Evolutionary conservation across 495 filamentous ascomycete genomes (phyloP).

Genomic region (Pyrenopolyporus hunteri): DNA sequence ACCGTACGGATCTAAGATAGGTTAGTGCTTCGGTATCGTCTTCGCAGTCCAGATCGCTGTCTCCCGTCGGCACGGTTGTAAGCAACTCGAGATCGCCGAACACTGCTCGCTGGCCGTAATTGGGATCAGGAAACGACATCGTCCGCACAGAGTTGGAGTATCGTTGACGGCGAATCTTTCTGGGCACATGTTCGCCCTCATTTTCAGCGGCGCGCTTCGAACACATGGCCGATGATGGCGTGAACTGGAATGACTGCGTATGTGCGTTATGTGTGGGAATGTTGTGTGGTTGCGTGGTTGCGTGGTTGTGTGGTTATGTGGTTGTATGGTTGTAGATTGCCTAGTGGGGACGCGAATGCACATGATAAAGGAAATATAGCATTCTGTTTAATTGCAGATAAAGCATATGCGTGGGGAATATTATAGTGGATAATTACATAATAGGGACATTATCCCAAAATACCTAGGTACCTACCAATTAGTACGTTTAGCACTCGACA

Average conservation of each 20-base stretch:
- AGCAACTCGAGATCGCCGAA: conserved; percentile 74
- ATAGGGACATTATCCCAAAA: too few relatives aligned
- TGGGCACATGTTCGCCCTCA: conserved; percentile 30
- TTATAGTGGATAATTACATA: too few relatives aligned
- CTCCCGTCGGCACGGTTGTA: conserved; percentile 45
- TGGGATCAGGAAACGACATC: conserved; percentile 57
- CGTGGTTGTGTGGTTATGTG: background rate
- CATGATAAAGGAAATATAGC: too few relatives aligned
- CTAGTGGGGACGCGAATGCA: too few relatives aligned
- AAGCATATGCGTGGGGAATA: too few relatives aligned
- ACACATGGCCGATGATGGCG: conserved; percentile 25
- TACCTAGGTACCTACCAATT: too few relatives aligned
- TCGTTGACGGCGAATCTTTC: conserved; percentile 4
- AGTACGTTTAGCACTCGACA: too few relatives aligned
- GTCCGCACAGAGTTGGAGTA: background rate
- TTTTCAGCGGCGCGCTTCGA: conserved; percentile 40
- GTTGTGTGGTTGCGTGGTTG: background rate
- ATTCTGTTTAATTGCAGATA: too few relatives aligned
- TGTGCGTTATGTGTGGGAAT: background rate
- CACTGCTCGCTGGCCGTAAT: conserved; percentile 76
- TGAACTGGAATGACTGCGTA: background rate
- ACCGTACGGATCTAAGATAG: conserved; percentile 84
- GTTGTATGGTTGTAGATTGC: too few relatives aligned
- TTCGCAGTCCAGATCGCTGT: conserved; percentile 60
- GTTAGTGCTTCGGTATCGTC: conserved; percentile 68